These are phyloP conservation scores for Nephelium lappaceum DNA, from an alignment of 345 rosid genomes.

Conservation along the genomic window DNA sequence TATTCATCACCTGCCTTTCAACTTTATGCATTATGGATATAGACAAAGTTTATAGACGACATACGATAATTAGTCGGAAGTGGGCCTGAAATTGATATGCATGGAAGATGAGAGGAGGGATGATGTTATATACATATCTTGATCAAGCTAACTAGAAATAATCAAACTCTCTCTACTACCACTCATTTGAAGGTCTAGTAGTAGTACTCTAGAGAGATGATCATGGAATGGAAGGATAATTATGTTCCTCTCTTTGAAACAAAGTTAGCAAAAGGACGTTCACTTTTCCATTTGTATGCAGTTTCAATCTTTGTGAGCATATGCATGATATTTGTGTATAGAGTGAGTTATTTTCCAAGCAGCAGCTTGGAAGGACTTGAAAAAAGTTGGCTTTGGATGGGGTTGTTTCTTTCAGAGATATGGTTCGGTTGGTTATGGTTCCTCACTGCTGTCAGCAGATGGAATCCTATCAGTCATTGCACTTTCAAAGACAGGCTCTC, in stretches of 20 bases:
- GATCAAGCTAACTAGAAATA: too few relatives aligned
- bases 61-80: too few relatives aligned
- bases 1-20: too few relatives aligned
- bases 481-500: conserved; percentile 30
- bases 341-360: conserved; percentile 17
- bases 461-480: conserved; percentile 6
- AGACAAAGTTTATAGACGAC: too few relatives aligned
- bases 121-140: too few relatives aligned
- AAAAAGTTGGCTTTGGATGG: conserved; percentile 23
- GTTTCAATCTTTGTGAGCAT: conserved; percentile 15
- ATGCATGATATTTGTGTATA: conserved; percentile 19
- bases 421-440: conserved; percentile 26
- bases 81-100: too few relatives aligned
- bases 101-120: too few relatives aligned
- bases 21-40: too few relatives aligned
- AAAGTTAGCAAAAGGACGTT: conserved; percentile 10
- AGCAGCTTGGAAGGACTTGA: conserved; percentile 3
- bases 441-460: conserved; percentile 19
- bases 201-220: neutral
- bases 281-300: conserved; percentile 7
- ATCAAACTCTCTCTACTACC: neutral
- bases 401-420: conserved; percentile 28
- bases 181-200: neutral
- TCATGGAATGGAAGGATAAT: neutral
- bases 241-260: conserved; percentile 29